Evolutionary conservation across 2,329 filamentous ascomycete genomes (phyloP).

Genomic region (Penicillium sp.): DNA sequence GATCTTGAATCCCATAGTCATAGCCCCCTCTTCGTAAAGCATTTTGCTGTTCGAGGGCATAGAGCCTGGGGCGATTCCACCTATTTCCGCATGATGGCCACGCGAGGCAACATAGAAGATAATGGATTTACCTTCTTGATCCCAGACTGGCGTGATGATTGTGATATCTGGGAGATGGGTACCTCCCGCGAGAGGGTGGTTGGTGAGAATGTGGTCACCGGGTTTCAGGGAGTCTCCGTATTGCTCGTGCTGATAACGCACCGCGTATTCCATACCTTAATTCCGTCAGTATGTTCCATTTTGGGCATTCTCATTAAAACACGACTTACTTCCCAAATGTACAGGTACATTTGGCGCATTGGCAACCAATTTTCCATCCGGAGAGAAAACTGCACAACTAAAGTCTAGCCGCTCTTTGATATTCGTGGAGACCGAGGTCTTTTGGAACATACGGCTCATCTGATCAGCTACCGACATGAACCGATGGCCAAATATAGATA

Average conservation of each 20-base stretch:
- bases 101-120: constrained; percentile 76
- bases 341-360: constrained; percentile 74
- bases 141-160: constrained; percentile 74
- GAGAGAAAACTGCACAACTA: constrained; percentile 77
- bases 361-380: constrained; percentile 69
- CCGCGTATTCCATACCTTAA: constrained; percentile 70
- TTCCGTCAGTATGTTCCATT: too few species aligned
- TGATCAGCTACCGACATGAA: constrained; percentile 87
- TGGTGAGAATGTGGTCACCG: constrained; percentile 68
- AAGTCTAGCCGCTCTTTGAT: constrained; percentile 85
- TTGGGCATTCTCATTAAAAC: too few species aligned
- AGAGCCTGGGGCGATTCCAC: constrained; percentile 61
- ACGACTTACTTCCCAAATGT: constrained; percentile 60
- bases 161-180: constrained; percentile 80
- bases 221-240: constrained; percentile 67
- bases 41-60: constrained; percentile 45
- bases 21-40: constrained; percentile 46
- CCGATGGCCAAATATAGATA: constrained; percentile 77
- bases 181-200: constrained; percentile 78
- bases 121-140: constrained; percentile 63
- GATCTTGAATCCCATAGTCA: constrained; percentile 36
- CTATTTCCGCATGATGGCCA: constrained; percentile 70
- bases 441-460: constrained; percentile 77
- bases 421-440: constrained; percentile 73
- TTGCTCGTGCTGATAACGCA: constrained; percentile 73